These are phyloP conservation scores for Byssochlamys sp. DNA, from an alignment of 2,329 filamentous ascomycete species.

Conservation along the genomic window DNA sequence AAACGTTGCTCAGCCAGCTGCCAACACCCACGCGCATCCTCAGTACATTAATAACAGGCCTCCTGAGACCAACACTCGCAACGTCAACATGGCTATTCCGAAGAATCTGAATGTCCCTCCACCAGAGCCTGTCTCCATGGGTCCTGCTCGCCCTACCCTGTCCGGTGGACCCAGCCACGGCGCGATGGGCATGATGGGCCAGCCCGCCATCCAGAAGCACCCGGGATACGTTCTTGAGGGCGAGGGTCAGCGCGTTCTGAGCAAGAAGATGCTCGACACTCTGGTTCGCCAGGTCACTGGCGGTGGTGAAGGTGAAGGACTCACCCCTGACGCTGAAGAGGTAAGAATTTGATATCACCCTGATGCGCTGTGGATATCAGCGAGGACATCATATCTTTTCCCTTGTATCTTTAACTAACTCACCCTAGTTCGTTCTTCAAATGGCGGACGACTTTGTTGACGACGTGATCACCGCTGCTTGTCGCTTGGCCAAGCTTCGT, in stretches of 20 bases:
- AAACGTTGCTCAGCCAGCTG: conserved; percentile 20
- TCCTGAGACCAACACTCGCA: conserved; percentile 31
- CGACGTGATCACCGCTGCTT: conserved; percentile 75
- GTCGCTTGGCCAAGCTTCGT: conserved; percentile 84
- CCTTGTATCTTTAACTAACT: conserved; percentile 4
- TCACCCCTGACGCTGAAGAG: conserved; percentile 92
- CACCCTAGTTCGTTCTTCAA: conserved; percentile 63
- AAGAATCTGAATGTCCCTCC: conserved; percentile 66
- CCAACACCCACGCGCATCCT: conserved; percentile 32
- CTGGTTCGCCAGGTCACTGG: conserved; percentile 89
- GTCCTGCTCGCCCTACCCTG: conserved; percentile 66
- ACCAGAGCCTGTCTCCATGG: conserved; percentile 66
- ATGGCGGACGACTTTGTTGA: conserved; percentile 94
- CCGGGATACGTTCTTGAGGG: conserved; percentile 80
- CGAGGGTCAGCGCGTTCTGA: conserved; percentile 85
- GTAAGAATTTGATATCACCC: conserved; percentile 41
- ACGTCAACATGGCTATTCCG: conserved; percentile 68
- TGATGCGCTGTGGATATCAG: neutral
- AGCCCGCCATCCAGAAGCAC: conserved; percentile 72
- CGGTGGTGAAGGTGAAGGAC: conserved; percentile 61
- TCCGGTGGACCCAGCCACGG: conserved; percentile 65
- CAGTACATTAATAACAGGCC: conserved; percentile 33
- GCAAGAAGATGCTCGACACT: conserved; percentile 94
- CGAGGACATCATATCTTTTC: neutral
- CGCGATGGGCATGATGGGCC: conserved; percentile 71